phyloP scores from a whole-genome alignment of 2,329 filamentous ascomycete species.

The Tolypocladium capitatum region DNA sequence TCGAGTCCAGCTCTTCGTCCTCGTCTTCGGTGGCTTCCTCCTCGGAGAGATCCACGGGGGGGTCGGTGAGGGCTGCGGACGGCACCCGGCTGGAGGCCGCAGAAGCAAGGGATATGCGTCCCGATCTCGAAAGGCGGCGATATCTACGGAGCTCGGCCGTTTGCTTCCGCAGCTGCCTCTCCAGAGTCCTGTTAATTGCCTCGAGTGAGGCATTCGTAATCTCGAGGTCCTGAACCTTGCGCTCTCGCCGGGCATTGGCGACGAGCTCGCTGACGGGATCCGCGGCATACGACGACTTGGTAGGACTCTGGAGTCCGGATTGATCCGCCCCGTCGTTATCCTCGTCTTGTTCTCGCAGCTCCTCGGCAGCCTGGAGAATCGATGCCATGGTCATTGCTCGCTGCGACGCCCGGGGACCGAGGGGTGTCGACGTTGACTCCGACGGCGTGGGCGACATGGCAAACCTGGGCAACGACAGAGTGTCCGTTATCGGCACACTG shows the following conservation, averaged over 20 bases:
- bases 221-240: constrained; percentile 90
- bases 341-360: constrained; percentile 23
- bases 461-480: constrained; percentile 20
- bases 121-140: constrained; percentile 71
- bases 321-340: constrained; percentile 13
- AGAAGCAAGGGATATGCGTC: constrained; percentile 51
- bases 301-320: constrained; percentile 38
- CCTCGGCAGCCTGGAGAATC: constrained; percentile 42
- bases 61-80: constrained; percentile 29
- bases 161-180: constrained; percentile 84
- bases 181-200: constrained; percentile 86
- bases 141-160: constrained; percentile 77
- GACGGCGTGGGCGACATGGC: constrained; percentile 18
- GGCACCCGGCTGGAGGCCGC: constrained; percentile 30
- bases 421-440: constrained; percentile 23
- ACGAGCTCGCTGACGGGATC: constrained; percentile 63
- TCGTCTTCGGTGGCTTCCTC: constrained; percentile 29
- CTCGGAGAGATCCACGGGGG: constrained; percentile 30
- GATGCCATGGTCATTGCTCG: constrained; percentile 37
- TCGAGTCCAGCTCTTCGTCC: constrained; percentile 32
- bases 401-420: constrained; percentile 16
- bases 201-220: constrained; percentile 92
- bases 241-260: constrained; percentile 76
- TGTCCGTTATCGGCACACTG: constrained; percentile 24
- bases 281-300: constrained; percentile 38